A percentile compares a stretch with the other conserved stretches of the same genome.
Conservation (phyloP, 2,329 filamentous ascomycete species). For the Stenocarpella maydis region DNA sequence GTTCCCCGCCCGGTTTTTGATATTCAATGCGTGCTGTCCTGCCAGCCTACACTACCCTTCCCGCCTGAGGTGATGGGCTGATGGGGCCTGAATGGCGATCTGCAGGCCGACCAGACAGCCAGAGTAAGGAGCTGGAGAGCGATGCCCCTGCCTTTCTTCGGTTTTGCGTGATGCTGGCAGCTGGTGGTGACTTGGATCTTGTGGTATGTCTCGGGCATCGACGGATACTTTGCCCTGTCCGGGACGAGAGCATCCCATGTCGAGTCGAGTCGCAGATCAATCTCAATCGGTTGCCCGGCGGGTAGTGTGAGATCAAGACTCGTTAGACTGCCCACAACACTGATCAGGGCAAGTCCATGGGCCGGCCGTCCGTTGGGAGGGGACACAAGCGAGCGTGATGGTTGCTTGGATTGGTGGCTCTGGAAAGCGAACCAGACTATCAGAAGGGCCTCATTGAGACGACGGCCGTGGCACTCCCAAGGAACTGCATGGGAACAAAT, state of each 20-base stretch:
- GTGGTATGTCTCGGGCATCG: neutral
- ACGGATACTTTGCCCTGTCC: neutral
- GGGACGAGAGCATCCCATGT: neutral
- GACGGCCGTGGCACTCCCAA: no score
- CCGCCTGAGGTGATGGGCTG: neutral
- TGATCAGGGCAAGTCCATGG: conserved; percentile 16
- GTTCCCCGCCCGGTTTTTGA: conserved; percentile 27
- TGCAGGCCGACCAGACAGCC: conserved; percentile 21
- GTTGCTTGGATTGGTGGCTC: conserved; percentile 17
- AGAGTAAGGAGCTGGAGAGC: neutral
- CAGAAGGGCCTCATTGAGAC: neutral
- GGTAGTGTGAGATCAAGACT: neutral
- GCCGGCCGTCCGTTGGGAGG: conserved; percentile 8
- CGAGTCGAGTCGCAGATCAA: neutral
- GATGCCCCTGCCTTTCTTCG: neutral
- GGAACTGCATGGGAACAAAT: neutral
- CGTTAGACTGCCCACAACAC: no score
- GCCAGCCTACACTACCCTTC: neutral
- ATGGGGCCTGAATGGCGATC: conserved; percentile 25
- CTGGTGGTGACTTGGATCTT: no score
- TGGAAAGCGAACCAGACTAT: conserved; percentile 22
- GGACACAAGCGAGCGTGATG: conserved; percentile 9
- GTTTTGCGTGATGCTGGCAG: no score
- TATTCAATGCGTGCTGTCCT: conserved; percentile 15
- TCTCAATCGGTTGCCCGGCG: no score